Base-by-base conservation (phyloP, 495 filamentous ascomycete species). In the Aspergillus coremiiformis region DNA sequence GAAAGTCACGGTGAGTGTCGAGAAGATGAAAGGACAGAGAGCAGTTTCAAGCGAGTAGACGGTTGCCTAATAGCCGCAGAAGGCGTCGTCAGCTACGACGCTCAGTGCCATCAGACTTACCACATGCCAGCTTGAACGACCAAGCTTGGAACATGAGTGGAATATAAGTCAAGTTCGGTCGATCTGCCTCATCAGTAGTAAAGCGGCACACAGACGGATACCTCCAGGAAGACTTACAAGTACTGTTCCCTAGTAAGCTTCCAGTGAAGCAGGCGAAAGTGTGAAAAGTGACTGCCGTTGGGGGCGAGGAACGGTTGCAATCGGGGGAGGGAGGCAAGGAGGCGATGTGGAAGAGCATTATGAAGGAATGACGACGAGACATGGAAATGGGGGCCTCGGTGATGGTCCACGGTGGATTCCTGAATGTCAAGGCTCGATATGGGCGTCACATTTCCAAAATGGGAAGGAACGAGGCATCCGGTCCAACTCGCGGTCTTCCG, bases 191-290 rank as follows among this genome's bases (percentile, higher is more conserved):
- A 32, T 30, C 37, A 41, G n/a, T 41, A 41, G 37, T 20, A 41
- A 27, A 37, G 17, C n/a, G 35, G 17, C 21, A 41, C 4, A 21
- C 37, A 10, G 14, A 21, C 37, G 8, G 24, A 27, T 4, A 27
- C 37, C 19, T 20, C 21, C 9, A 41, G 39, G 27, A 20, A 19
- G 11, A 49, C 56, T 45, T 52, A 59, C 56, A 59, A 53, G 52
- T 49, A 55, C 52, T 49, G 49, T 59, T 49, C 37, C 52, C 49
- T 49, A 49, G 52, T 59, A 48, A 45, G 39, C 39, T 30, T 32
- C 19, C 21, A 44, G 41, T 12, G 23, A 23, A 46, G 39, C 21
- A 24, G 19, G 14, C 15, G 20, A 17, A 33, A 37, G 17, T n/a
- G 6, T 3, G 39, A 32, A 20, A 17, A n/a, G 21, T 21, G 15